Evolutionary conservation across 768 basidiomycete species (phyloP).

Genomic region (Sporobolomyces roseus): DNA sequence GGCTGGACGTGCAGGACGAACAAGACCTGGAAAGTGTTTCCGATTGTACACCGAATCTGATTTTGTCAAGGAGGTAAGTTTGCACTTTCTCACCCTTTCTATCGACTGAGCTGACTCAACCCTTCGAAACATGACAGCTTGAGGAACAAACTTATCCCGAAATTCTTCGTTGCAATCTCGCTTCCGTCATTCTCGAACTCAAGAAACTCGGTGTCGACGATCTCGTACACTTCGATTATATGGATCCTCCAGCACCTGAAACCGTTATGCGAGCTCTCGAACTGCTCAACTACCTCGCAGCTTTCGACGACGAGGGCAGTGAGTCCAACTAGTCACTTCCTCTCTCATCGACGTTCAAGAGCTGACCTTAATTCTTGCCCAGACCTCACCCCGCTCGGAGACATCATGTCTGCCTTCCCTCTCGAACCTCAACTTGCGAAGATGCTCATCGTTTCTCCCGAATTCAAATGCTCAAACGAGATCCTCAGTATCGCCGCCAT

Average conservation of each 20-base stretch:
- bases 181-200: slow-evolving; percentile 86
- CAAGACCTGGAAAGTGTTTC: slow-evolving; percentile 95
- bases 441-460: slow-evolving; percentile 87
- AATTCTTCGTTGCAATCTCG: slow-evolving; percentile 86
- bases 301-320: slow-evolving; percentile 85
- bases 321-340: too few species aligned
- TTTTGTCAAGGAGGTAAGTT: slow-evolving; percentile 69
- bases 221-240: slow-evolving; percentile 55
- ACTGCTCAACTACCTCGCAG: slow-evolving; percentile 82
- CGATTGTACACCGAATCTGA: slow-evolving; percentile 94
- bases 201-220: slow-evolving; percentile 94
- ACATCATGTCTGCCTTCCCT: slow-evolving; percentile 96
- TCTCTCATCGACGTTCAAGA: not conserved
- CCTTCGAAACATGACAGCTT: slow-evolving; percentile 49
- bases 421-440: slow-evolving; percentile 97
- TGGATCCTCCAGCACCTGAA: slow-evolving; percentile 87
- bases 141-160: slow-evolving; percentile 98
- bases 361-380: not conserved
- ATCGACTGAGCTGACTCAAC: not conserved
- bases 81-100: not conserved
- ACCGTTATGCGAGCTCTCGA: slow-evolving; percentile 96
- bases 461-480: slow-evolving; percentile 94
- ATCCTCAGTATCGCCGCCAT: slow-evolving; percentile 92
- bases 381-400: slow-evolving; percentile 74
- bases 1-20: slow-evolving; percentile 92